Evolutionary conservation across 208 protist genomes (phyloP).

Genomic region (Angomonas deanei): DNA sequence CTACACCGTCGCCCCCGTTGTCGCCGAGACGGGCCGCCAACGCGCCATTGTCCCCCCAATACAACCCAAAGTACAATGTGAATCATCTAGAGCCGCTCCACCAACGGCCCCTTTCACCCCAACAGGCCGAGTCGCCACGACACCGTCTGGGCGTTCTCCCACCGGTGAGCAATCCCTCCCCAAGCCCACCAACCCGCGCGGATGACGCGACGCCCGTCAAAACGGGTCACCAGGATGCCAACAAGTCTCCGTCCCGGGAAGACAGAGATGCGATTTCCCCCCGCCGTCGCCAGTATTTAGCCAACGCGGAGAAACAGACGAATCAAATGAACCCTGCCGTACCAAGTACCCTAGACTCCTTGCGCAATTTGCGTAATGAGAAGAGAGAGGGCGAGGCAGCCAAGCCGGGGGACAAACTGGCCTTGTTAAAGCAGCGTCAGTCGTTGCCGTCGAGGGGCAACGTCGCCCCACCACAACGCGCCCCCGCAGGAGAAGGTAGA

Average conservation of each 20-base stretch:
- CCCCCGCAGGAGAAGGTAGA: not conserved
- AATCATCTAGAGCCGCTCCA: not conserved
- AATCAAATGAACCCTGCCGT: conserved; percentile 16
- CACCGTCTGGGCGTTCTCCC: not conserved
- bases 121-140: not conserved
- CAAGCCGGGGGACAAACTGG: conserved; percentile 26
- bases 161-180: not conserved
- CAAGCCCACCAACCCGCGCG: not conserved
- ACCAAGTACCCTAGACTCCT: conserved; percentile 69
- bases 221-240: not conserved
- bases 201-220: too few relatives aligned
- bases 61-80: not conserved
- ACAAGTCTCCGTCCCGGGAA: not conserved
- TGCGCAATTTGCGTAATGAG: conserved; percentile 36
- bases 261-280: not conserved
- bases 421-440: conserved; percentile 57
- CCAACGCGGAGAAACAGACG: not conserved
- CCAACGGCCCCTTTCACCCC: not conserved
- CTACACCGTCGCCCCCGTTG: not conserved
- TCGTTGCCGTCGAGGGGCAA: conserved; percentile 11
- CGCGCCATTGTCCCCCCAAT: not conserved
- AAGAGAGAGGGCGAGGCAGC: conserved; percentile 13
- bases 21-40: not conserved
- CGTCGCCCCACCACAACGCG: not conserved
- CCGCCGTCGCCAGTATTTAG: not conserved